These are phyloP conservation scores for Alnus glutinosa DNA, from an alignment of 306 rosid species.

Conservation along the genomic window DNA sequence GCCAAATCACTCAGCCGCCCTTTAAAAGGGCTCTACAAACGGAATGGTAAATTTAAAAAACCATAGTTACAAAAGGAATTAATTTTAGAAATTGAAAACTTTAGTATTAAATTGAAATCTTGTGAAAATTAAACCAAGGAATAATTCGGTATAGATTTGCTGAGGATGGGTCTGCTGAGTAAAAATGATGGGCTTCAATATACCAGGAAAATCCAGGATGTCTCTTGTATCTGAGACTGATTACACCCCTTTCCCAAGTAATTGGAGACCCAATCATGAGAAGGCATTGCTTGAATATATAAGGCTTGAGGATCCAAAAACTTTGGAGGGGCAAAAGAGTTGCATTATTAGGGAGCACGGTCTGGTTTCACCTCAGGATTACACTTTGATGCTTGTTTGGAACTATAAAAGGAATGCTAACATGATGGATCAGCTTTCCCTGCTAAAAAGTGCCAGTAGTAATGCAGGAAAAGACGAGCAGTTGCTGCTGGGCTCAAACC, in stretches of 20 bases:
- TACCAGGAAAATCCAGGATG: too few relatives aligned
- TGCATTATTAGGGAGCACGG: slow-evolving; percentile 64
- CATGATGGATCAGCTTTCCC: slow-evolving; percentile 54
- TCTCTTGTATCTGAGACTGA: slow-evolving; percentile 90
- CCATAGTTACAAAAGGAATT: too few relatives aligned
- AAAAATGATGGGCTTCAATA: too few relatives aligned
- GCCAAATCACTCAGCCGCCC: too few relatives aligned
- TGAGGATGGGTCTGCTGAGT: too few relatives aligned
- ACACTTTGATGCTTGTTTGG: slow-evolving; percentile 96
- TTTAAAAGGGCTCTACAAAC: too few relatives aligned
- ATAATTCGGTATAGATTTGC: too few relatives aligned
- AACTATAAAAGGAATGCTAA: slow-evolving; percentile 77
- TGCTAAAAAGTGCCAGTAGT: slow-evolving; percentile 30
- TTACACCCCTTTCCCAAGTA: slow-evolving; percentile 77
- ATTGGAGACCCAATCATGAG: slow-evolving; percentile 94
- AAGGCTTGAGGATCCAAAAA: slow-evolving; percentile 74
- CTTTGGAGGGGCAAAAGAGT: slow-evolving; percentile 66
- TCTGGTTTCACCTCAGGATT: slow-evolving; percentile 88
- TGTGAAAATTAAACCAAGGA: too few relatives aligned
- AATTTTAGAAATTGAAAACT: too few relatives aligned
- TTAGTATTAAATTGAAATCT: too few relatives aligned
- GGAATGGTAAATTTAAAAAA: too few relatives aligned
- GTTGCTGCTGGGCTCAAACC: slow-evolving; percentile 42
- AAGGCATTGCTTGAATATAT: slow-evolving; percentile 79
- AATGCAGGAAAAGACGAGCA: slow-evolving; percentile 33